Percentiles rank a stretch among this genome's conserved stretches.
phyloP scores from a whole-genome alignment of 1,284 basidiomycete genomes.

The Exsudoporus floridanus region DNA sequence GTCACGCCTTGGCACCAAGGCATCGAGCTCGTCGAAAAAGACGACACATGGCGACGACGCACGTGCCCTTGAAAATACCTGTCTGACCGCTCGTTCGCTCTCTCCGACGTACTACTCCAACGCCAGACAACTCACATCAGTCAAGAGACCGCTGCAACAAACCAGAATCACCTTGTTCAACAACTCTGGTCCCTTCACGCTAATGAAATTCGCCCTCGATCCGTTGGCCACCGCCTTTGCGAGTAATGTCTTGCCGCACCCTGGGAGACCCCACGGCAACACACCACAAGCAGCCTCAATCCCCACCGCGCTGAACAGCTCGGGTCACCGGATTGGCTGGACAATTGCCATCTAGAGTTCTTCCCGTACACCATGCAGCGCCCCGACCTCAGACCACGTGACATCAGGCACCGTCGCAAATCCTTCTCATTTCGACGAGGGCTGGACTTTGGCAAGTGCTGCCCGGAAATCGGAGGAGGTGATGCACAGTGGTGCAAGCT shows the following conservation, averaged over 20 bases:
- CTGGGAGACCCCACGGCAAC: conserved; percentile 96
- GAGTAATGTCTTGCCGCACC: conserved; percentile 93
- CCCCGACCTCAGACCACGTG: conserved; percentile 95
- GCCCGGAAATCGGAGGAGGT: conserved; percentile 75
- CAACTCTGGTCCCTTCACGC: conserved; percentile 94
- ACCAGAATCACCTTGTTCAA: conserved; percentile 81
- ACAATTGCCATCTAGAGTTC: conserved; percentile 98
- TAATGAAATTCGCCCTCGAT: conserved; percentile 92
- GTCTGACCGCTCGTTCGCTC: conserved; percentile 91
- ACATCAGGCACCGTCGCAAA: conserved; percentile 97
- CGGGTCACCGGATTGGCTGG: conserved; percentile 89
- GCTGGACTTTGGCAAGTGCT: conserved; percentile 87
- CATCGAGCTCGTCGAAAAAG: conserved; percentile 97
- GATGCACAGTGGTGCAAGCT: conserved; percentile 81
- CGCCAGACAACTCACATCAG: neutral
- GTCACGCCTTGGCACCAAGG: conserved; percentile 90
- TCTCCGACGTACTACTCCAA: conserved; percentile 92
- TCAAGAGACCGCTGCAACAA: neutral
- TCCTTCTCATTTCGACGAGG: conserved; percentile 95
- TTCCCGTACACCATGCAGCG: conserved; percentile 80
- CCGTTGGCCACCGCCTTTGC: conserved; percentile 98
- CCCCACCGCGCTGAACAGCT: conserved; percentile 84
- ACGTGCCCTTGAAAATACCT: conserved; percentile 87
- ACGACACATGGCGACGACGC: conserved; percentile 89
- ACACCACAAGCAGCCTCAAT: conserved; percentile 89